Evolutionary conservation across 805 yeast species (phyloP), one percentile per base, ranked within the genome.

Genomic region (Kazachstania psychrophila): DNA sequence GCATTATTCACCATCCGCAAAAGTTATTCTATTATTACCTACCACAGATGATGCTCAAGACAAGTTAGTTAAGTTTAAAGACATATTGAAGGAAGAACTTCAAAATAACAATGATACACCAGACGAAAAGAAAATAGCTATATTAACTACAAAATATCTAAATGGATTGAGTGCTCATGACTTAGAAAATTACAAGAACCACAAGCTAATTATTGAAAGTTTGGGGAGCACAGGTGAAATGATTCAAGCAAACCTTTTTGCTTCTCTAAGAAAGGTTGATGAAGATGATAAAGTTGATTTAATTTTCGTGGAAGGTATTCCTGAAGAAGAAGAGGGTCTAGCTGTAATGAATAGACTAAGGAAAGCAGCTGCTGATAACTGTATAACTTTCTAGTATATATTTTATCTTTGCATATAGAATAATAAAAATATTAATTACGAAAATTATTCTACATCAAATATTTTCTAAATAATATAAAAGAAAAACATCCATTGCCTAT

Each of bases 1-100:
- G 47, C 98, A 92, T 58, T 92, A 92, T 57, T 83, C 96, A 0
- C 98, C 98, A 3, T 70, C 71, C 2, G 95, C 96, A 0, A 75
- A 72, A 40, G 97, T 92, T 3, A 64, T 81, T 0, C 58, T 88
- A 5, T 75, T 86, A 43, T 59, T 66, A 17, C 69, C 74, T 18
- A 65, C 74, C 33, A 66, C 65, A 0, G 65, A 72, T 38, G 45
- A 46, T 18, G 23, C 26, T 1, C 24, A 36, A 5, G 41, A 39
- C 1, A 52, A 50, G 10, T 6, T 40, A 2, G 33, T 41, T 1
- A 68, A 63, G 1, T 47, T 73, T 12, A 29, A 39, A n/a, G 28
- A 51, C 0, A 47, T 60, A 23, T 39, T 50, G 11, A 29, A 50
- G 1, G 25, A 43, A 3, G 48, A 44, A 37, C 34, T 40, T 31